Evolutionary conservation across 768 basidiomycete genomes (phyloP), one percentile per base, ranked within the genome.

Genomic region (Lentinula aciculospora): DNA sequence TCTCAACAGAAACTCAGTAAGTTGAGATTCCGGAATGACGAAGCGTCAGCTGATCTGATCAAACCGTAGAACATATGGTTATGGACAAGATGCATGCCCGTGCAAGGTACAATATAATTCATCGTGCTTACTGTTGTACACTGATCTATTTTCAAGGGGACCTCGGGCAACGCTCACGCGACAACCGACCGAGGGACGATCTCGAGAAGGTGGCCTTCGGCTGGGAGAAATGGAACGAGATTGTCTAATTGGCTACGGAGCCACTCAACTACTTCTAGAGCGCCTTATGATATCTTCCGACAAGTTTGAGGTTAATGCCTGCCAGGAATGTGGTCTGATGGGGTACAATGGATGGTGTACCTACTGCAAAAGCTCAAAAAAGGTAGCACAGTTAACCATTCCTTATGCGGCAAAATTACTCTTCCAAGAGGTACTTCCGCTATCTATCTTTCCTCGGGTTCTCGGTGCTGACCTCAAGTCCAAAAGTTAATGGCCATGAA

Each of bases 11-110:
- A 97, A 87, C 81, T 98, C 57, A 98, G 95, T 97, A 71, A 77
- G 92, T 71, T 45, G 49, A 32, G 47, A 46, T 58, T 42, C 12
- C 31, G 57, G 36, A 39, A 34, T 36, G 23, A 53, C 42, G 31
- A 46, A 39, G 50, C 37, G 56, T 48, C 63, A n/a, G 65, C 62
- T 64, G 54, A n/a, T n/a, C 59, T 62, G 59, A 55, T 40, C 39
- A 23, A 58, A 23, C 37, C 50, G 39, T 63, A 90, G 86, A 95
- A 77, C 95, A 96, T 75, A 98, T 98, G 96, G 96, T 98, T 51
- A 90, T 98, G 88, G 97, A 99, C 80, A 99, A 99, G 79, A 99
- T 99, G 97, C 97, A 99, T 65, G 97, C 97, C 63, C 88, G 97
- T 58, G 94, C 97, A 51, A 88, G 93, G 92, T 88, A 70, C 65